Evolutionary conservation across 75 land plant species (phyloP), one percentile per base, ranked within the genome.

Genomic region (Picea glauca): DNA sequence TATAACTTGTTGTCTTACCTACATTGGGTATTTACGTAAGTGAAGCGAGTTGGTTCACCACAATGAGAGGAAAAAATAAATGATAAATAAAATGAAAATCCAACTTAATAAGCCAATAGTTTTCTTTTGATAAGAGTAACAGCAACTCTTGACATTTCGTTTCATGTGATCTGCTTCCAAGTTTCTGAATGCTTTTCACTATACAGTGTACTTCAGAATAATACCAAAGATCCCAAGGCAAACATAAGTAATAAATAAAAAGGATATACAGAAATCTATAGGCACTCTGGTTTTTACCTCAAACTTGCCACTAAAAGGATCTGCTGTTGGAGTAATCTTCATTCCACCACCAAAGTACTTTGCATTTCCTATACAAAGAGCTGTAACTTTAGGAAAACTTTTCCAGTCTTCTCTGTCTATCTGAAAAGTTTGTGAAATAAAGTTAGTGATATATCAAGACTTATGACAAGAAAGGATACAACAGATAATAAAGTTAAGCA

Each of bases 331-430:
- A 30, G 91, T 85, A 35, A 96, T 96, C 79, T 91, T 92, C 99
- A 96, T 96, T 21, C 99, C 99, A 50, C 99, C 99, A 80, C 99
- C 99, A 90, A 91, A 94, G 79, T 79, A 96, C 78, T 94, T 89
- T 17, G 92, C 98, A 92, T 96, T 96, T 50, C 99, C 99, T 62
- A 96, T 79, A 79, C 90, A 90, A 13, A 93, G 79, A 30, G 99
- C 93, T 56, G 99, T 92, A n/a, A 94, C 93, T 68, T 92, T 78
- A 30, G 94, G 67, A 77, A 68, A 82, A 20, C 13, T 31, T 81
- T 80, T 87, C 98, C 99, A 96, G 3, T 91, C 85, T 54, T 95
- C 98, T 13, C 84, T 90, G 87, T 96, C 80, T 33, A 87, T 79
- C 98, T 96, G 82, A 30, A 68, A 43, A 63, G 56, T 33, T 32